Evolutionary conservation across 192 early-diverging fungal species (phyloP), one percentile per base, ranked within the genome.

Genomic region (Dimargaris cristalligena): DNA sequence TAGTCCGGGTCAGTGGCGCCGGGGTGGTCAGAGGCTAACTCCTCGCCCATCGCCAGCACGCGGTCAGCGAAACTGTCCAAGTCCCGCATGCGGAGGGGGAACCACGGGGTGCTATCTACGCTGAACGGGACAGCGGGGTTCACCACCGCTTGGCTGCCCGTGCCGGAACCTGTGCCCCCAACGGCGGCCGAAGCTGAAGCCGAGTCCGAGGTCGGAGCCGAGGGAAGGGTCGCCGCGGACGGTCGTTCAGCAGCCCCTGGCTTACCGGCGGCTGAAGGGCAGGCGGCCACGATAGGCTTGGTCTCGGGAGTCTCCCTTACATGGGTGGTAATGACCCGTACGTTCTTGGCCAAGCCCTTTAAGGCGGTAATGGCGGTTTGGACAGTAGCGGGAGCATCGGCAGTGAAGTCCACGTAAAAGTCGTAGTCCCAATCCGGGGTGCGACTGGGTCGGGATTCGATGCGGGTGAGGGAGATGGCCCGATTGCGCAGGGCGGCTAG

Each of bases 361-460:
- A 97, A 72, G 25, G 73, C 72, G 46, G 80, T 73, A 29, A 84
- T 70, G 1, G 85, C 80, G 20, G 64, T 44, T 31, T 72, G 58
- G 32, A 93, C 78, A 48, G 88, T 75, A 34, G 76, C 70, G 58
- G 71, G 67, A 67, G 71, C 66, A 34, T 63, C 58, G 1, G 89
- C 84, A 46, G 81, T 73, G 55, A 97, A 91, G 67, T 97, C 94
- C 45, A 97, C 79, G 69, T 84, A 94, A 71, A 97, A 92, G 66
- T 97, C 89, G 67, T 97, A 97, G 47, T 86, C 76, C 48, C 82
- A 86, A 26, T 82, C 83, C 34, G 72, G 71, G 4, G 83, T 85
- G 64, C 77, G 81, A 71, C 81, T 82, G 34, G 94, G 90, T 23
- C 94, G 87, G 41, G 88, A 91, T 74, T 97, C 94, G 69, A 97